phyloP scores from a whole-genome alignment of 441 rosid species.

The Aleurites moluccanus region DNA sequence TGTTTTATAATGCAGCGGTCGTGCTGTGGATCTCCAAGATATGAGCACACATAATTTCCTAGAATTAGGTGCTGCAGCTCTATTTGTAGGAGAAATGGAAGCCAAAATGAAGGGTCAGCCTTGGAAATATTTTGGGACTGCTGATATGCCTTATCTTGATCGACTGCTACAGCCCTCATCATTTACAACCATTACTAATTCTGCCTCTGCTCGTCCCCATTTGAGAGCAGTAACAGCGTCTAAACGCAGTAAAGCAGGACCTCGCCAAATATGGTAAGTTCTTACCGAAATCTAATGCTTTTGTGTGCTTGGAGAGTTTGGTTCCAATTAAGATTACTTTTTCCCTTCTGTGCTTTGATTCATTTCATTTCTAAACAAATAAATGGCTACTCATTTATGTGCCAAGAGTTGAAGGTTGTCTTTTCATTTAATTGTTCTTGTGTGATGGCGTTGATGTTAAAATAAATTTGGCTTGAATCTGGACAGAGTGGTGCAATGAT shows the following conservation, averaged over 20 bases:
- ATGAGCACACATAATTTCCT: conserved; percentile 69
- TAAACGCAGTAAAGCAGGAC: conserved; percentile 79
- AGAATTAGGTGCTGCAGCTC: conserved; percentile 98
- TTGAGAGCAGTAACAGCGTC: conserved; percentile 89
- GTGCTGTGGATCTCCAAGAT: conserved; percentile 60
- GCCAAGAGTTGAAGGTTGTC: not conserved
- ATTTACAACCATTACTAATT: conserved; percentile 68
- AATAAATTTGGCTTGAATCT: conserved; percentile 7
- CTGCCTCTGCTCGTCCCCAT: conserved; percentile 78
- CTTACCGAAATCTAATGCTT: conserved; percentile 28
- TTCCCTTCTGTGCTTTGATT: not conserved
- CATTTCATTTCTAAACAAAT: not conserved
- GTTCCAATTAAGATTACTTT: conserved; percentile 19
- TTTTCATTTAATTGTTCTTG: not conserved
- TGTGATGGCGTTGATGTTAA: not conserved
- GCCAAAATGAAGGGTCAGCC: conserved; percentile 90
- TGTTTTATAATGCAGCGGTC: conserved; percentile 52
- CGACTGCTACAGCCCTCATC: conserved; percentile 93
- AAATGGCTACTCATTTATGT: not conserved
- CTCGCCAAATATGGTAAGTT: conserved; percentile 78
- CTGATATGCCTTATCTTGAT: conserved; percentile 94
- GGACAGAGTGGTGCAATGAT: not conserved
- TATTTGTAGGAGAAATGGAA: conserved; percentile 94
- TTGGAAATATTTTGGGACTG: conserved; percentile 90
- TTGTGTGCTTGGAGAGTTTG: conserved; percentile 23